Conservation (phyloP, 495 filamentous ascomycete species). For the Lasiosphaeria miniovina region DNA sequence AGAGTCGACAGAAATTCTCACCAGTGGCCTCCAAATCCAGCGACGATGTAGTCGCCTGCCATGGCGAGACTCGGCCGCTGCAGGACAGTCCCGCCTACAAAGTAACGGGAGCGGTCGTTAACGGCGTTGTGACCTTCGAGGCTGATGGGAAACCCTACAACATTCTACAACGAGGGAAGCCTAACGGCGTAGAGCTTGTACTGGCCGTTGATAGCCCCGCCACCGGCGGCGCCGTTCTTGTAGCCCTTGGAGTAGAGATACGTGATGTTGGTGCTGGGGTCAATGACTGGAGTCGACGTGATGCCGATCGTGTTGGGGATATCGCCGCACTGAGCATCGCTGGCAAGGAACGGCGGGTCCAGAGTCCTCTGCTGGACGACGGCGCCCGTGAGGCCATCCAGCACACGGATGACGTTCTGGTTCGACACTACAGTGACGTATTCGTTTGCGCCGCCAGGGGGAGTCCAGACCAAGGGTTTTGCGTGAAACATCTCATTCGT, state of each 20-base stretch:
- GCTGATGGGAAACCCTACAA: slow-evolving; percentile 35
- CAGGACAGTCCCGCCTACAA: slow-evolving; percentile 40
- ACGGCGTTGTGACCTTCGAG: slow-evolving; percentile 37
- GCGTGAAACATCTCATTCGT: slow-evolving; percentile 37
- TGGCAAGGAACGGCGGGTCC: slow-evolving; percentile 27
- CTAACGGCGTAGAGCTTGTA: slow-evolving; percentile 38
- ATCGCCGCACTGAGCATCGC: slow-evolving; percentile 38
- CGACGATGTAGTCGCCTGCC: slow-evolving; percentile 30
- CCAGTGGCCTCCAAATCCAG: slow-evolving; percentile 44
- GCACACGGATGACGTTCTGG: slow-evolving; percentile 24
- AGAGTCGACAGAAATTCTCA: no score
- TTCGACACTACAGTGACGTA: slow-evolving; percentile 39
- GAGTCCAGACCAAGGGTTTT: slow-evolving; percentile 44
- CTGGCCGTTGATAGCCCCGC: slow-evolving; percentile 24
- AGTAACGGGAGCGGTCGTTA: slow-evolving; percentile 39
- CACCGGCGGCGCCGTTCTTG: slow-evolving; percentile 24
- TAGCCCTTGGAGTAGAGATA: slow-evolving; percentile 44
- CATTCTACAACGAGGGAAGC: slow-evolving; percentile 30
- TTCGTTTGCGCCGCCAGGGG: slow-evolving; percentile 28
- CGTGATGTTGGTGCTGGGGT: slow-evolving; percentile 34
- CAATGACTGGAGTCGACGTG: slow-evolving; percentile 35
- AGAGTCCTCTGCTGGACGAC: slow-evolving; percentile 16
- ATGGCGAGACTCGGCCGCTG: slow-evolving; percentile 38
- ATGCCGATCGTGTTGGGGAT: slow-evolving; percentile 36
- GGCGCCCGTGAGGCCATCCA: slow-evolving; percentile 9